Conservation (phyloP, 1,284 basidiomycete species). For the Singerocomus inundabilis region DNA sequence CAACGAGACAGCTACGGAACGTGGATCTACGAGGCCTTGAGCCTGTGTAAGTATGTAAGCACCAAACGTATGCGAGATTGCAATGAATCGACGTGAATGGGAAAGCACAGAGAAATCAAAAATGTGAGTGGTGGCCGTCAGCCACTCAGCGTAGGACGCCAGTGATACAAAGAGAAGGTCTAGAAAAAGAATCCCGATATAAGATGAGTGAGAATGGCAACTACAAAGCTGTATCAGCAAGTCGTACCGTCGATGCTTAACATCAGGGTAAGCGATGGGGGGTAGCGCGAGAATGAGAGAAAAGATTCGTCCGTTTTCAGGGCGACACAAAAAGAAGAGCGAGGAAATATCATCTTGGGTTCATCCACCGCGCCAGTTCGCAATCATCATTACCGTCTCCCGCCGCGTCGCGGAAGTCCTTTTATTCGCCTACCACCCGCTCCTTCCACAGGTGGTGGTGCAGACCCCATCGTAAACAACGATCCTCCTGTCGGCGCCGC, state of each 20-base stretch:
- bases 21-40: constrained; percentile 33
- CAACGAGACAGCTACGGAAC: constrained; percentile 18
- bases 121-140: constrained; percentile 30
- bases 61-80: constrained; percentile 15
- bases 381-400: constrained; percentile 23
- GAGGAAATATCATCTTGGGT: constrained; percentile 6
- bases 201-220: constrained; percentile 9
- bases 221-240: constrained; percentile 8
- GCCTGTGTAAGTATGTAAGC: constrained; percentile 31
- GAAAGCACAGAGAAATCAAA: constrained; percentile 10
- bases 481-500: constrained; percentile 37
- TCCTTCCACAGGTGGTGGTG: constrained; percentile 38
- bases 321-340: constrained; percentile 10
- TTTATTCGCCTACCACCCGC: constrained; percentile 46
- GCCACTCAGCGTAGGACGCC: constrained; percentile 24
- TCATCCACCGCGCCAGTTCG: constrained; percentile 12
- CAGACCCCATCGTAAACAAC: constrained; percentile 58
- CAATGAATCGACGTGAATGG: constrained; percentile 8
- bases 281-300: constrained; percentile 18
- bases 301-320: constrained; percentile 14
- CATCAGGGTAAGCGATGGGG: constrained; percentile 15
- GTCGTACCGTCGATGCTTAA: constrained; percentile 21
- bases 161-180: constrained; percentile 18
- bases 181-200: constrained; percentile 9
- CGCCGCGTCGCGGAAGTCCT: constrained; percentile 48